phyloP scores from a whole-genome alignment of 805 yeast genomes.

The Lipomyces japonicus region DNA sequence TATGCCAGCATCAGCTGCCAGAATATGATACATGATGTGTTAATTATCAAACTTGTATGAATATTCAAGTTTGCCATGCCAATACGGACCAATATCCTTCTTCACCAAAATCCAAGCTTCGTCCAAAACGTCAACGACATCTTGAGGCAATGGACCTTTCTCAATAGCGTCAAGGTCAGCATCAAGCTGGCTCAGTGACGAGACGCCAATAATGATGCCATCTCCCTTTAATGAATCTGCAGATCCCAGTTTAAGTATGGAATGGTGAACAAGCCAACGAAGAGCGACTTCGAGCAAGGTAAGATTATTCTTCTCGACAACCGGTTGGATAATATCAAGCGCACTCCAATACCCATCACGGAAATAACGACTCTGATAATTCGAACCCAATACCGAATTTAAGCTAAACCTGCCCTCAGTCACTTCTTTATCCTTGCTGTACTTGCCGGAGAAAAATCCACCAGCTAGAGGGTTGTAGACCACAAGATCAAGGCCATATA shows the following conservation, averaged over 20 bases:
- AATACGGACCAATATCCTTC: constrained; percentile 31
- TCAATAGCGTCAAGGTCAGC: constrained; percentile 20
- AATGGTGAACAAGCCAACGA: constrained; percentile 20
- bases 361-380: constrained; percentile 15
- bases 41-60: not conserved
- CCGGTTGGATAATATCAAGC: constrained; percentile 9
- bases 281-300: constrained; percentile 13
- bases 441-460: constrained; percentile 19
- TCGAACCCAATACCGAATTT: not conserved
- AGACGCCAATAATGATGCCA: constrained; percentile 18
- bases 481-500: constrained; percentile 29
- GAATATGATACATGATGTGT: no score
- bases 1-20: no score
- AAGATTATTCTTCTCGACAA: constrained; percentile 11
- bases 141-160: constrained; percentile 32
- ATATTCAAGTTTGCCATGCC: constrained; percentile 9
- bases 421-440: constrained; percentile 1
- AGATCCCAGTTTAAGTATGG: constrained; percentile 13
- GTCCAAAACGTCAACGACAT: constrained; percentile 29
- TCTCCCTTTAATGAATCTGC: constrained; percentile 13
- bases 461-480: constrained; percentile 29
- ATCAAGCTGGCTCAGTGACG: constrained; percentile 11
- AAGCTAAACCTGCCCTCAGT: constrained; percentile 3
- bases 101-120: constrained; percentile 29
- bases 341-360: constrained; percentile 16